phyloP scores from a whole-genome alignment of 352 stramenopile species.

The Pythium catenulatum region DNA sequence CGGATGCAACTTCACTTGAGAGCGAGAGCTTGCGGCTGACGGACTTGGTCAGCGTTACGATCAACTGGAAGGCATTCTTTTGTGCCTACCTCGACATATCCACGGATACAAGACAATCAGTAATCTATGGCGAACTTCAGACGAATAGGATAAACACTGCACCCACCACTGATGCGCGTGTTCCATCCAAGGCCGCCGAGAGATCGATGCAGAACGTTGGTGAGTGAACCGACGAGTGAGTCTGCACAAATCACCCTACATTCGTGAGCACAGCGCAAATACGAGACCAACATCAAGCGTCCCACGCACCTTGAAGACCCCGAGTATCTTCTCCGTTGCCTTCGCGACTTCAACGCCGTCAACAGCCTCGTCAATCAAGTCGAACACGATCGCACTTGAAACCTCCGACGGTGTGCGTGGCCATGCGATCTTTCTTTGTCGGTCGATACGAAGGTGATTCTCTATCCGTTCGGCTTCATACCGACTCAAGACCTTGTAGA shows the following conservation, averaged over 20 bases:
- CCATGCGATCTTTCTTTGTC: constrained; percentile 14
- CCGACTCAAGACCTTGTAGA: constrained; percentile 84
- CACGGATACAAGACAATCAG: background rate
- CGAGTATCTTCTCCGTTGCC: constrained; percentile 79
- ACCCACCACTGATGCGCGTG: constrained; percentile 63
- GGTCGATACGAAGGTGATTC: constrained; percentile 24
- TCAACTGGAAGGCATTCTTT: constrained; percentile 83
- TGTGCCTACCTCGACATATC: constrained; percentile 69
- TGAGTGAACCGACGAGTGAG: constrained; percentile 86
- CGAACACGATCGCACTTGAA: constrained; percentile 67
- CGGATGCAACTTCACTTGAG: constrained; percentile 60
- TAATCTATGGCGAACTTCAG: background rate
- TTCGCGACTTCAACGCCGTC: constrained; percentile 84
- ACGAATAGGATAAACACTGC: background rate
- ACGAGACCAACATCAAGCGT: background rate
- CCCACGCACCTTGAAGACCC: constrained; percentile 83
- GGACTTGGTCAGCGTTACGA: constrained; percentile 87
- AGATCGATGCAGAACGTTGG: constrained; percentile 80
- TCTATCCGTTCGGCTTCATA: constrained; percentile 74
- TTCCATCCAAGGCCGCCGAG: constrained; percentile 62
- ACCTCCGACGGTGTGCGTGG: constrained; percentile 55
- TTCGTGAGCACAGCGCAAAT: background rate
- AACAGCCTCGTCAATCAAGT: constrained; percentile 80
- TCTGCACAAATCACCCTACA: constrained; percentile 51
- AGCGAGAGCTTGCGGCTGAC: constrained; percentile 75